Base-by-base conservation (phyloP, 2,329 filamentous ascomycete genomes). In the Akanthomyces muscarius region DNA sequence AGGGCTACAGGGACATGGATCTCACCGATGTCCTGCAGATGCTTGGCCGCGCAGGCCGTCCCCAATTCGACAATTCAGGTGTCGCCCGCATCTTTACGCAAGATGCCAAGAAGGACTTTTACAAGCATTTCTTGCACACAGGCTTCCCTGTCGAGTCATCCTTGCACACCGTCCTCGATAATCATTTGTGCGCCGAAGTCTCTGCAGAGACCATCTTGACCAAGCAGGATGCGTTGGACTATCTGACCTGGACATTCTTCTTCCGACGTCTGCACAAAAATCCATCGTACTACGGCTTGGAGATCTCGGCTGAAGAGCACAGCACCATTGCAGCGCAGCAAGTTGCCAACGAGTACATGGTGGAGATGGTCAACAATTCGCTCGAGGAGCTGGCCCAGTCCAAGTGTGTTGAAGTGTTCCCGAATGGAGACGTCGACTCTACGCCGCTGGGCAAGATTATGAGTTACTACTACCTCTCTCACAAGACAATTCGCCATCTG, bases 231-330 rank as follows among this genome's bases (percentile, higher is more conserved):
- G 95, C 95, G 0, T 83, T 99, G 4, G 96, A 99, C 75, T 99
- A 99, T 72, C 79, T 99, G 60, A 99, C 95, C 0, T 99, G 96
- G 95, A 99, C 96, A 0, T 99, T 99, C 80, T 99, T 99, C 84
- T 99, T 99, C 83, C 87, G 96, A 3, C 85, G 95, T 13, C 79
- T 99, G 45, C 95, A 99, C 80, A 99, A 99, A 81, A 99, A 99
- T 70, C 95, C 95, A 1, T 96, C 93, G 0, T 99, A 97, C 78
- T 99, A 99, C 69, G 96, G 96, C 0, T 86, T 99, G 0, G 90
- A 97, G 72, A 95, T 99, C 51, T 91, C 91, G 0, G 89, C 91
- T 0, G 93, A 97, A 69, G 92, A 97, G 69, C 92, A 97, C 76
- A 96, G 92, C 73, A 93, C 89, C 10, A 87, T 92, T 36, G 83